A percentile compares a stretch with the other conserved stretches of the same genome.
phyloP scores from a whole-genome alignment of 2,329 filamentous ascomycete genomes.

The Exophiala bonariae region DNA sequence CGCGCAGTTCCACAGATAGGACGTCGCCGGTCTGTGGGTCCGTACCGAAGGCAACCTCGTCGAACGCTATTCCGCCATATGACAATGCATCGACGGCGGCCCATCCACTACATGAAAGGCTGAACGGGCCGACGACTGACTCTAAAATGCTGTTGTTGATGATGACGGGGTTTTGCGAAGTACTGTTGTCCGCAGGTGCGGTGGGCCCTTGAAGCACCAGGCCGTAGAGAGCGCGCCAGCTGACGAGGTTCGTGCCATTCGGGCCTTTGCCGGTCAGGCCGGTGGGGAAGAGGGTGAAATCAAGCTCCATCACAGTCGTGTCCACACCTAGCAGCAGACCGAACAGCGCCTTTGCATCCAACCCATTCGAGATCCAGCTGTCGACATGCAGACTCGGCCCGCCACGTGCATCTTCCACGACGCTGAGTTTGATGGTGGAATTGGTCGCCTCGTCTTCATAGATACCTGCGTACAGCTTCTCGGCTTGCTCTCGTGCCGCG shows the following conservation, averaged over 20 bases:
- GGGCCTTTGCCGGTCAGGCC: neutral
- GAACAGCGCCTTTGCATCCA: neutral
- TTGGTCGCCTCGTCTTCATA: neutral
- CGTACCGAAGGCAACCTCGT: neutral
- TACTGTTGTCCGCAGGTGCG: neutral
- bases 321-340: neutral
- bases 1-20: neutral
- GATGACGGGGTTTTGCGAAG: too few species aligned
- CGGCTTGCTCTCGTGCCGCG: conserved; percentile 9
- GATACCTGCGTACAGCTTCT: conserved; percentile 1
- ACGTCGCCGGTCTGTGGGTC: neutral
- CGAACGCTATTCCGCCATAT: neutral
- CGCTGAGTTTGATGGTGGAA: neutral
- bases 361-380: neutral
- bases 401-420: neutral
- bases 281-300: neutral
- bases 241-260: neutral
- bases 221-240: neutral
- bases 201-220: neutral
- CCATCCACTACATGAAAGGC: neutral
- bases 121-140: neutral
- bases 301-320: neutral
- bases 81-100: neutral
- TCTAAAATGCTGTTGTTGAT: neutral
- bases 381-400: neutral